Conservation (phyloP, 2,329 filamentous ascomycete species). For the Aspergillus sp. region DNA sequence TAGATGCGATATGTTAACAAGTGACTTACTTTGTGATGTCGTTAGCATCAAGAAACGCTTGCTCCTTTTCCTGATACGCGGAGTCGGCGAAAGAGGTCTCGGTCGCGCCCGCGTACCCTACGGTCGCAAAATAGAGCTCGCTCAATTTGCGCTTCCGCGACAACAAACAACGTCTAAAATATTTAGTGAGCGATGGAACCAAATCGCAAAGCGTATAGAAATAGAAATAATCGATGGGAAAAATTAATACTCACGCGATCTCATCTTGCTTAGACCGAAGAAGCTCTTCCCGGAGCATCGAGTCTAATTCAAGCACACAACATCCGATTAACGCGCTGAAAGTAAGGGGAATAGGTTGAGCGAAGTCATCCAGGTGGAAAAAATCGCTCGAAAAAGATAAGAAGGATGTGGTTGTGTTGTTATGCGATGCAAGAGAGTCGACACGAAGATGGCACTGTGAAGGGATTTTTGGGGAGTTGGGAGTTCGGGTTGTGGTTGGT, state of each 20-base stretch:
- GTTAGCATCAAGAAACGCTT: conserved; percentile 58
- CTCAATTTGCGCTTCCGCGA: conserved; percentile 89
- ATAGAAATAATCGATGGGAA: conserved; percentile 27
- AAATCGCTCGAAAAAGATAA: conserved; percentile 47
- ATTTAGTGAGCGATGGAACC: conserved; percentile 37
- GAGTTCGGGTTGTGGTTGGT: conserved; percentile 21
- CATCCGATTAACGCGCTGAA: conserved; percentile 52
- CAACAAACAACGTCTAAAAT: conserved; percentile 59
- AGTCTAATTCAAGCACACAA: conserved; percentile 48
- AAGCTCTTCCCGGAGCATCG: conserved; percentile 52
- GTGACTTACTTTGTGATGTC: conserved; percentile 56
- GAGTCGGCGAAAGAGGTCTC: conserved; percentile 59
- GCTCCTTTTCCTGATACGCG: conserved; percentile 50
- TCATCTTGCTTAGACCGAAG: conserved; percentile 52
- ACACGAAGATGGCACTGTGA: conserved; percentile 30
- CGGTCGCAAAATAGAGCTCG: conserved; percentile 81
- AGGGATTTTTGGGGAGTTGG: conserved; percentile 34
- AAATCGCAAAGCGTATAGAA: conserved; percentile 18
- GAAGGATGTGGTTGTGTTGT: conserved; percentile 42
- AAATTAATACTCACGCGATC: conserved; percentile 49
- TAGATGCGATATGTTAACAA: conserved; percentile 5
- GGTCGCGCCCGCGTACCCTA: conserved; percentile 50
- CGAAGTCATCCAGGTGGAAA: conserved; percentile 44
- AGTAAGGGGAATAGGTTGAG: conserved; percentile 39
- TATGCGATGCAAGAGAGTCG: conserved; percentile 34